These are phyloP conservation scores for Lepraria neglecta DNA, from an alignment of 495 filamentous ascomycete species.

Conservation along the genomic window DNA sequence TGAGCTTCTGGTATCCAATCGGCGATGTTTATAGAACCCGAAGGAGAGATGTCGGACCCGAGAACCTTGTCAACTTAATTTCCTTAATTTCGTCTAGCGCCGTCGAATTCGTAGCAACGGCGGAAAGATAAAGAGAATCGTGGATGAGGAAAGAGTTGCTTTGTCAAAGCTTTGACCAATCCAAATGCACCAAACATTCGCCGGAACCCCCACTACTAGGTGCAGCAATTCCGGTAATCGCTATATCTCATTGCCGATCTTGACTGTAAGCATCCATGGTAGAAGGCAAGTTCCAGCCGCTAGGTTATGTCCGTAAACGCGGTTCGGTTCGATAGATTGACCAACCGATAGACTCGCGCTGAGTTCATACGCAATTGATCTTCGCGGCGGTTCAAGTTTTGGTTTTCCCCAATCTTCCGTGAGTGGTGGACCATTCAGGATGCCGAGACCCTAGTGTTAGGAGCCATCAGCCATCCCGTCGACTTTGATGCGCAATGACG, in stretches of 20 bases:
- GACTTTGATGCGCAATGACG: constrained; percentile 9
- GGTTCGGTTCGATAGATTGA: background rate
- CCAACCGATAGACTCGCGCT: background rate
- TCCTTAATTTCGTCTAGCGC: background rate
- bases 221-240: background rate
- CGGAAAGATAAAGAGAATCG: constrained; percentile 1
- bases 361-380: background rate
- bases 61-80: background rate
- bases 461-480: constrained; percentile 6
- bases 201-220: constrained; percentile 10
- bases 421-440: background rate
- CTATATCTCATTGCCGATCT: background rate
- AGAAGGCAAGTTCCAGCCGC: background rate
- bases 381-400: background rate
- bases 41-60: background rate
- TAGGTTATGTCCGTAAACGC: constrained; percentile 15
- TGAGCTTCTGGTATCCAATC: constrained; percentile 1
- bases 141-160: background rate
- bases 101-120: background rate
- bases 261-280: background rate
- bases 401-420: background rate
- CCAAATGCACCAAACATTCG: background rate
- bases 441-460: background rate
- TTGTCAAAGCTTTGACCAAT: constrained; percentile 26
- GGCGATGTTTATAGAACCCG: background rate